A percentile compares a stretch with the other conserved stretches of the same genome.
phyloP scores from a whole-genome alignment of 1,284 basidiomycete species.

The Athelia psychrophila region DNA sequence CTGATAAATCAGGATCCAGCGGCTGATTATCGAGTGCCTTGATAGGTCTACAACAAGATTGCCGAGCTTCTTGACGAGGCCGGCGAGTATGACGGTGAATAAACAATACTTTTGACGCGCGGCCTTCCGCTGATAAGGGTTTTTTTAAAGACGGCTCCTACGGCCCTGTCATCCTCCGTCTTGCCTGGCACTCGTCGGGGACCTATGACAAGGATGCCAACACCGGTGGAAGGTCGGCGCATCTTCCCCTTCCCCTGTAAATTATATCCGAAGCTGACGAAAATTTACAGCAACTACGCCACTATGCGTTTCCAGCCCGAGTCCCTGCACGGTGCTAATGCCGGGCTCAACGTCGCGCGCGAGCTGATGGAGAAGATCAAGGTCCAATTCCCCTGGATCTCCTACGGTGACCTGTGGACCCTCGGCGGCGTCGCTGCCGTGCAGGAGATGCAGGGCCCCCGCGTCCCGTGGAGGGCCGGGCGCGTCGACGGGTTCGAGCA shows the following conservation, averaged over 20 bases:
- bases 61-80: conserved; percentile 76
- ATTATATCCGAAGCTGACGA: conserved; percentile 1
- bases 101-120: conserved; percentile 7
- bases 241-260: conserved; percentile 4
- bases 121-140: conserved; percentile 2
- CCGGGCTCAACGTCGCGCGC: conserved; percentile 82
- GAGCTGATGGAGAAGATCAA: conserved; percentile 87
- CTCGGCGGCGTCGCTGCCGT: conserved; percentile 84
- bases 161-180: conserved; percentile 87
- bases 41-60: conserved; percentile 84
- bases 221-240: conserved; percentile 79
- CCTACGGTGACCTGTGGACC: conserved; percentile 94
- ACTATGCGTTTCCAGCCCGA: conserved; percentile 95
- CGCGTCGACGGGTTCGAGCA: conserved; percentile 79
- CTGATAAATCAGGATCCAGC: not conserved
- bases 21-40: not conserved
- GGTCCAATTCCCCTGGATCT: conserved; percentile 85
- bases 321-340: conserved; percentile 84
- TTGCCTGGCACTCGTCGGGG: conserved; percentile 92
- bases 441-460: conserved; percentile 85
- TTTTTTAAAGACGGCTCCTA: conserved; percentile 81
- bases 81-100: conserved; percentile 75
- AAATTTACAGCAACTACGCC: conserved; percentile 74
- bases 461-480: conserved; percentile 86
- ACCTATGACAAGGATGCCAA: conserved; percentile 88